These are phyloP conservation scores for Clarireedia homoeocarpa DNA, from an alignment of 2,329 filamentous ascomycete genomes.

Conservation along the genomic window DNA sequence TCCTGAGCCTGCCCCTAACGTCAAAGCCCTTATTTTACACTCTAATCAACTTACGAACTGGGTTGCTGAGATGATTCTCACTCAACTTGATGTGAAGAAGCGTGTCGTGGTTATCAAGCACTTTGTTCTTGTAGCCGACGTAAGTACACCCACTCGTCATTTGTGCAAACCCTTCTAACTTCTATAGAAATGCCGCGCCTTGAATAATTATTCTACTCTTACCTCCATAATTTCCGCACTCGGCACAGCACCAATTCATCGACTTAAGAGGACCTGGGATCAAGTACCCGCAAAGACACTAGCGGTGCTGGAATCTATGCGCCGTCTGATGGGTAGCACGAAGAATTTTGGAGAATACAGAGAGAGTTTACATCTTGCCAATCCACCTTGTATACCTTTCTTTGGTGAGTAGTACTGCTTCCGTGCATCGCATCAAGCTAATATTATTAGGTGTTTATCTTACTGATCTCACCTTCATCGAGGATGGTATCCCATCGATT, in stretches of 20 bases:
- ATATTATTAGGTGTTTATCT: slow-evolving; percentile 71
- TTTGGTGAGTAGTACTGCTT: slow-evolving; percentile 59
- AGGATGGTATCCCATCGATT: slow-evolving; percentile 92
- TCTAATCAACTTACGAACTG: slow-evolving; percentile 99
- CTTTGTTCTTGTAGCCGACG: slow-evolving; percentile 92
- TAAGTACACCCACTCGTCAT: slow-evolving; percentile 40
- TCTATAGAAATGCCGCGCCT: slow-evolving; percentile 73
- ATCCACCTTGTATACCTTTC: slow-evolving; percentile 96
- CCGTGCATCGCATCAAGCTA: slow-evolving; percentile 5
- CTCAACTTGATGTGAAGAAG: slow-evolving; percentile 89
- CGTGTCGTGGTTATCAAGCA: slow-evolving; percentile 97
- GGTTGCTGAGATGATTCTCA: slow-evolving; percentile 98
- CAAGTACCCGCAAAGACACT: slow-evolving; percentile 83
- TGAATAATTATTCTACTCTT: slow-evolving; percentile 96
- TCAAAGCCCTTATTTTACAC: slow-evolving; percentile 93
- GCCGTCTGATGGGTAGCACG: slow-evolving; percentile 89
- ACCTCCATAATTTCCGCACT: slow-evolving; percentile 97
- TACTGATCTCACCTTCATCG: slow-evolving; percentile 96
- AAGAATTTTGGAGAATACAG: slow-evolving; percentile 98
- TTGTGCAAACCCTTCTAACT: slow-evolving; percentile 21
- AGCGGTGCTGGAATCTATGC: slow-evolving; percentile 78
- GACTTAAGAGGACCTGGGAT: slow-evolving; percentile 88
- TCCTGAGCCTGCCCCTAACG: slow-evolving; percentile 81
- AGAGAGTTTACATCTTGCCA: slow-evolving; percentile 83
- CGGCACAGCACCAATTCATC: slow-evolving; percentile 88